phyloP scores from a whole-genome alignment of 2,329 filamentous ascomycete genomes.

The Verticillium nubilum region DNA sequence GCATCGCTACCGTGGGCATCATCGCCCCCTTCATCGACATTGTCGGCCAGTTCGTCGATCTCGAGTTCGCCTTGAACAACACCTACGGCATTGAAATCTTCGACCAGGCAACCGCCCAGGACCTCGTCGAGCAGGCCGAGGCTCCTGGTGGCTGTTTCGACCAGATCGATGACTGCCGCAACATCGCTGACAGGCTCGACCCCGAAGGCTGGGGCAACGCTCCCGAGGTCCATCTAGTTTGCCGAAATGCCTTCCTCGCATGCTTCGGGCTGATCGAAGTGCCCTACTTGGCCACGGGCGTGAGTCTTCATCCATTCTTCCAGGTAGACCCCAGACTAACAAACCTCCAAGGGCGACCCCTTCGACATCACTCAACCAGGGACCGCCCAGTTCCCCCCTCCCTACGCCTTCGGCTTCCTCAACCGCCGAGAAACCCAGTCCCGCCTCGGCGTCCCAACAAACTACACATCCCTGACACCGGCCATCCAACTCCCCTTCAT shows the following conservation, averaged over 20 bases:
- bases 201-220: conserved; percentile 23
- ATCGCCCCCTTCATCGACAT: conserved; percentile 10
- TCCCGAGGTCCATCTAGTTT: neutral
- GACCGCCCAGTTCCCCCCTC: conserved; percentile 4
- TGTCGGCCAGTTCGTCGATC: neutral
- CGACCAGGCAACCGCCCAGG: neutral
- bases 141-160: conserved; percentile 7
- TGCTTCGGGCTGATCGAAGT: conserved; percentile 2
- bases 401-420: conserved; percentile 45
- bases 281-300: neutral
- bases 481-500: conserved; percentile 37
- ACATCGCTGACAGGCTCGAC: conserved; percentile 31
- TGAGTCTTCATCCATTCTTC: neutral
- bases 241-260: conserved; percentile 1
- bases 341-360: conserved; percentile 28
- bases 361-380: conserved; percentile 41
- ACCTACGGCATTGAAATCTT: conserved; percentile 7
- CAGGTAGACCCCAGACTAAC: neutral
- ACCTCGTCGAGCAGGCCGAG: neutral
- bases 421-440: conserved; percentile 46
- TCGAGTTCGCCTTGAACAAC: conserved; percentile 7
- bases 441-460: conserved; percentile 49
- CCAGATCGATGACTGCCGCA: conserved; percentile 3
- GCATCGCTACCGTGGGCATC: conserved; percentile 9
- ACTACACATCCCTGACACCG: conserved; percentile 36